These are phyloP conservation scores for Cunninghamia lanceolata DNA, from an alignment of 75 land plant species.

Conservation along the genomic window DNA sequence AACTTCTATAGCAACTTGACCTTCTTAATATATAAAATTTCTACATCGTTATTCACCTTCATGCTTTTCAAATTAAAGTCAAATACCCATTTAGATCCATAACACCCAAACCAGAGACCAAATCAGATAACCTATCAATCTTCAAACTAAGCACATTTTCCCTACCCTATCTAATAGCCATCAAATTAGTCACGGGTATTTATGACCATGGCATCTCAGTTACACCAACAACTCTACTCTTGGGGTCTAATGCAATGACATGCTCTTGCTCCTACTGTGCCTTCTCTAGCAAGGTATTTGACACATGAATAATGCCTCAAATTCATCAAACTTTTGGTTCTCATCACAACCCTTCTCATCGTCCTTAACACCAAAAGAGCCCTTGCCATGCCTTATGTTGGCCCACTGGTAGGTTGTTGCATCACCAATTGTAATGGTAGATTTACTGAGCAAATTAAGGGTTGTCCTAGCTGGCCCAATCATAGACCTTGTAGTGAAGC, in stretches of 20 bases:
- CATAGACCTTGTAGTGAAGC: conserved; percentile 92
- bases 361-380: conserved; percentile 40
- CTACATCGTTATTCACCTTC: conserved; percentile 97
- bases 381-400: conserved; percentile 58
- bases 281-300: conserved; percentile 82
- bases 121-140: conserved; percentile 84
- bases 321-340: conserved; percentile 97
- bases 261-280: conserved; percentile 92
- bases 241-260: conserved; percentile 82
- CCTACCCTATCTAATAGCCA: conserved; percentile 89
- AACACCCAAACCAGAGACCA: conserved; percentile 81
- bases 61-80: conserved; percentile 97
- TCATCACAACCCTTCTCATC: conserved; percentile 87
- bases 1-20: conserved; percentile 83
- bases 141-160: conserved; percentile 81
- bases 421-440: conserved; percentile 68
- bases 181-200: conserved; percentile 85
- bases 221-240: conserved; percentile 76
- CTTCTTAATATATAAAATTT: conserved; percentile 95
- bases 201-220: conserved; percentile 84
- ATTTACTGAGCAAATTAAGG: conserved; percentile 79
- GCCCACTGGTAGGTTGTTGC: conserved; percentile 36
- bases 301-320: conserved; percentile 85
- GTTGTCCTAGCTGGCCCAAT: conserved; percentile 92
- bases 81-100: conserved; percentile 94